phyloP scores from a whole-genome alignment of 805 yeast species.

The Candida stauntonica region DNA sequence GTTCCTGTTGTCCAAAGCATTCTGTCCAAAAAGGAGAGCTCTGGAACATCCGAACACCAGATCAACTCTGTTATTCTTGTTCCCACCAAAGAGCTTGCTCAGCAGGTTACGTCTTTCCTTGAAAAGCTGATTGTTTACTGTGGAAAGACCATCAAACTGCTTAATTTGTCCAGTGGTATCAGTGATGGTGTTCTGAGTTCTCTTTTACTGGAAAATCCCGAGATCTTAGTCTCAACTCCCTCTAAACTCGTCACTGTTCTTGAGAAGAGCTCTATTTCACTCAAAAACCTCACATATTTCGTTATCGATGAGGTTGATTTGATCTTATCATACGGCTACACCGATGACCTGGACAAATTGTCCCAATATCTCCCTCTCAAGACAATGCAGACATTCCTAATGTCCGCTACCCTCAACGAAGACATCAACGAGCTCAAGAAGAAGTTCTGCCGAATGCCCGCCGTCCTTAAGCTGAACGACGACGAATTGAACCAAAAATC shows the following conservation, averaged over 20 bases:
- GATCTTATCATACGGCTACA: constrained; percentile 83
- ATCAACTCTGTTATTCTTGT: constrained; percentile 59
- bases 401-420: constrained; percentile 94
- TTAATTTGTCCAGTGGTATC: constrained; percentile 61
- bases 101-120: constrained; percentile 73
- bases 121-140: constrained; percentile 68
- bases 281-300: constrained; percentile 57
- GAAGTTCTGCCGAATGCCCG: constrained; percentile 78
- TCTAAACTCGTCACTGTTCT: constrained; percentile 59
- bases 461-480: constrained; percentile 73
- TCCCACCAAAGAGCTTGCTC: constrained; percentile 89
- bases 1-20: constrained; percentile 83
- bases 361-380: constrained; percentile 64
- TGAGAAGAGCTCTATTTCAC: constrained; percentile 46
- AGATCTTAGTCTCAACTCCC: constrained; percentile 83
- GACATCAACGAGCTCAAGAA: constrained; percentile 75
- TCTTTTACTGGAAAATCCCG: constrained; percentile 69
- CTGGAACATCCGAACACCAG: constrained; percentile 24
- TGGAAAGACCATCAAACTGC: constrained; percentile 54
- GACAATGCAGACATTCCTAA: constrained; percentile 79
- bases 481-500: constrained; percentile 49
- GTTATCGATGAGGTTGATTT: constrained; percentile 96
- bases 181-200: constrained; percentile 70
- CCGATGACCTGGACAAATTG: constrained; percentile 72
- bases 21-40: constrained; percentile 38